Percentiles rank a stretch among this genome's conserved stretches.
Conservation (phyloP, 2,329 filamentous ascomycete species). For the Colletotrichum musae region DNA sequence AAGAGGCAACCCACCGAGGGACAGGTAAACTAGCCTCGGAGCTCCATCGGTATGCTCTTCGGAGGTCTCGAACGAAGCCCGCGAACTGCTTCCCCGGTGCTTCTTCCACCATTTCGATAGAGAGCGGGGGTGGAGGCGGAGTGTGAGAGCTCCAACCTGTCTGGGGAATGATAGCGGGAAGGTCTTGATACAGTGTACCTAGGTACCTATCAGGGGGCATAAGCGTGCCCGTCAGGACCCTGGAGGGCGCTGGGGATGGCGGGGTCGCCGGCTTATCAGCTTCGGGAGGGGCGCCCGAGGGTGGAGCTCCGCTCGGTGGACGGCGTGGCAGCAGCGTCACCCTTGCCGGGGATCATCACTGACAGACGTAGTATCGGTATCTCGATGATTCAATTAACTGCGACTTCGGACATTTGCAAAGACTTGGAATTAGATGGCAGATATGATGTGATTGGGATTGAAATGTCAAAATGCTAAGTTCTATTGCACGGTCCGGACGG, state of each 20-base stretch:
- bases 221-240: not conserved
- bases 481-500: conserved; percentile 21
- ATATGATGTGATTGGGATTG: not conserved
- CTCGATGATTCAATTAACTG: not conserved
- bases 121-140: conserved; percentile 32
- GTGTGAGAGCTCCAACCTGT: conserved; percentile 2
- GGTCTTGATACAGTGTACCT: not conserved
- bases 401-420: not conserved
- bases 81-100: not conserved
- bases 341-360: not conserved
- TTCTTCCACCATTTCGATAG: not conserved
- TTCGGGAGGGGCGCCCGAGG: conserved; percentile 36
- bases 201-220: not conserved
- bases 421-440: not conserved
- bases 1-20: conserved; percentile 24
- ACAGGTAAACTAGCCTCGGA: conserved; percentile 7
- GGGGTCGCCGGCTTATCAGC: conserved; percentile 27
- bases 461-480: not conserved
- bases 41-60: conserved; percentile 28
- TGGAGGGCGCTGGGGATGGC: conserved; percentile 6
- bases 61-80: not conserved
- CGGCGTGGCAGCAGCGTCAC: not conserved
- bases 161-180: not conserved
- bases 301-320: conserved; percentile 30
- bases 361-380: not conserved